Base-by-base conservation (phyloP, 768 basidiomycete genomes). In the Mycena leptocephala region DNA sequence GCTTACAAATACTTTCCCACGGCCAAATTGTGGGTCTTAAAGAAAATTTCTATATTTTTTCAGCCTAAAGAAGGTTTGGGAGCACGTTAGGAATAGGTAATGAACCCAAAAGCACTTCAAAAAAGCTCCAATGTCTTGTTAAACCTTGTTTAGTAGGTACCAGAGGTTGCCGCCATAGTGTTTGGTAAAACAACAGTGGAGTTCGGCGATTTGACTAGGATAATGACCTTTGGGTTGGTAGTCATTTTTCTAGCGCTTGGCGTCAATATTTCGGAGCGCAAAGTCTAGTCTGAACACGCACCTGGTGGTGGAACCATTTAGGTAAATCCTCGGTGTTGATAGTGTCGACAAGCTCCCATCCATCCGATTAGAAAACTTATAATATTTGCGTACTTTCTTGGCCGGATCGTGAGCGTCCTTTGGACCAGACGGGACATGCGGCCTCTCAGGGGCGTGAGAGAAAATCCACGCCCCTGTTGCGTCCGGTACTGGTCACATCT, bases 301-400 rank as follows among this genome's bases (percentile, higher is more conserved):
- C 70, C 51, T 72, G 70, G 0, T 64, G 28, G 8, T 64, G 14
- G 41, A 72, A 72, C 70, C 70, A 72, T n/a, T 43, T 22, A 0
- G 70, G 70, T 1, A 51, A 7, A 39, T 72, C 61, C 51, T 72
- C 70, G 5, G 61, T 72, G 7, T 62, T 32, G 16, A 63, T 55
- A 5, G 48, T 71, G 20, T 32, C 56, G 11, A 33, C 18, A 11
- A 58, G 26, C 18, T 8, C 32, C 13, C n/a, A 33, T 1, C 20
- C 56, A 3, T 58, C 30, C n/a, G n/a, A n/a, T n/a, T n/a, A n/a
- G n/a, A n/a, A n/a, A n/a, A n/a, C n/a, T n/a, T n/a, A n/a, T n/a
- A n/a, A n/a, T n/a, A n/a, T n/a, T n/a, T n/a, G n/a, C n/a, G n/a
- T n/a, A n/a, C n/a, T n/a, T n/a, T n/a, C n/a, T n/a, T n/a, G n/a